A percentile compares a stretch with the other conserved stretches of the same genome.
Conservation (phyloP, 208 protist genomes). For the Crithidia mellificae region DNA sequence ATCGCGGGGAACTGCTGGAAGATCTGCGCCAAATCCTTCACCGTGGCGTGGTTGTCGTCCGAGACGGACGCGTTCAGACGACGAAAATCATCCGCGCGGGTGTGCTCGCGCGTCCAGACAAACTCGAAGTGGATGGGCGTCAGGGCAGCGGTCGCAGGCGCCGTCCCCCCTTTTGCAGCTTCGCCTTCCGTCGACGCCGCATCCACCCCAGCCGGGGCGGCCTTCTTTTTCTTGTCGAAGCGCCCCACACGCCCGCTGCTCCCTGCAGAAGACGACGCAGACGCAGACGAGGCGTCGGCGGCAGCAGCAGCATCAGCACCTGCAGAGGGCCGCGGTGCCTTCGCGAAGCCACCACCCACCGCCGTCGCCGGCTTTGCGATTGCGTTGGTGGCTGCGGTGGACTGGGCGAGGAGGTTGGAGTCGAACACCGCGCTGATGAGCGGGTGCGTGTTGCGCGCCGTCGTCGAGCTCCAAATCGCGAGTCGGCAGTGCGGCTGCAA, state of each 20-base stretch:
- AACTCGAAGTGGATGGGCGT: constrained; percentile 67
- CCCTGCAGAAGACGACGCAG: neutral
- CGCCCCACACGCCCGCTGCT: constrained; percentile 9
- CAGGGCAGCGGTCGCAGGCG: neutral
- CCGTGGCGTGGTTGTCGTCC: constrained; percentile 81
- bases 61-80: constrained; percentile 47
- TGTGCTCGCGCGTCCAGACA: constrained; percentile 89
- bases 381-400: neutral
- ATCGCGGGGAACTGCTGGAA: constrained; percentile 64
- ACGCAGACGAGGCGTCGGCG: too few relatives aligned
- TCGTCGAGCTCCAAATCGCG: constrained; percentile 89
- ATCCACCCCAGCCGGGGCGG: neutral
- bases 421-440: constrained; percentile 78
- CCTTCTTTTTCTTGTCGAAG: constrained; percentile 19
- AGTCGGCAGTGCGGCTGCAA: constrained; percentile 79
- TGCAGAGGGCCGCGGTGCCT: neutral
- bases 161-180: neutral
- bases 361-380: neutral
- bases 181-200: neutral
- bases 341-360: constrained; percentile 7
- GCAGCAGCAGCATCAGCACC: neutral
- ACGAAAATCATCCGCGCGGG: constrained; percentile 73
- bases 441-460: constrained; percentile 79
- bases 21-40: constrained; percentile 77
- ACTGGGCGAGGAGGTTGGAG: constrained; percentile 5